A percentile compares a stretch with the other conserved stretches of the same genome.
Conservation (phyloP, 2,329 filamentous ascomycete genomes). For the Pseudofabraea citricarpa region DNA sequence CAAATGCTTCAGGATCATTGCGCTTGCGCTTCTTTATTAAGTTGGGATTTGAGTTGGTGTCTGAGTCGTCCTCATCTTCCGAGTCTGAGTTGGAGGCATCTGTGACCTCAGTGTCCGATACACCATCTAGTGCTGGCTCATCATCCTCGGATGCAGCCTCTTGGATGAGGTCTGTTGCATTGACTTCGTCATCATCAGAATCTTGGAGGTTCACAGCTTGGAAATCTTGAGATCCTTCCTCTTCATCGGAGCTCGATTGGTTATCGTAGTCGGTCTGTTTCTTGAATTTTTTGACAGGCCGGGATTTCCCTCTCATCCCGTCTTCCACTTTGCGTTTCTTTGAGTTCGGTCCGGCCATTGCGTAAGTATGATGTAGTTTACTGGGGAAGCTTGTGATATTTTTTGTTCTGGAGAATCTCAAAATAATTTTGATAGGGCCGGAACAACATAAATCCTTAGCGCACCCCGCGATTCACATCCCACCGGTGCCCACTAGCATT, state of each 20-base stretch:
- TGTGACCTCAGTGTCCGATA: constrained; percentile 27
- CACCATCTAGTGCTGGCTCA: constrained; percentile 14
- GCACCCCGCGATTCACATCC: constrained; percentile 2
- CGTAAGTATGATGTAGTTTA: constrained; percentile 7
- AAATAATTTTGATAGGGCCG: neutral
- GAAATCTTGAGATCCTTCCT: constrained; percentile 35
- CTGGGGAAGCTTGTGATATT: constrained; percentile 2
- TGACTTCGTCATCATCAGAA: constrained; percentile 27
- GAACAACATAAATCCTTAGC: neutral
- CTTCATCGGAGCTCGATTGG: constrained; percentile 52
- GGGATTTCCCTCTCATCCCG: constrained; percentile 42
- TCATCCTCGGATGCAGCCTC: constrained; percentile 20
- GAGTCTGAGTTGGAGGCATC: constrained; percentile 32
- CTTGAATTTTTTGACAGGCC: constrained; percentile 53
- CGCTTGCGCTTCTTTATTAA: constrained; percentile 64
- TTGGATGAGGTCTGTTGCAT: constrained; percentile 22
- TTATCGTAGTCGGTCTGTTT: constrained; percentile 61
- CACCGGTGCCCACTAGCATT: neutral
- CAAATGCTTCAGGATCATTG: constrained; percentile 88
- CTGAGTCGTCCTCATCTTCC: constrained; percentile 31
- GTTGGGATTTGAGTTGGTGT: constrained; percentile 37
- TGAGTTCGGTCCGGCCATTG: constrained; percentile 26
- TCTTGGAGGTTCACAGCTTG: constrained; percentile 43
- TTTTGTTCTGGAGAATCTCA: neutral
- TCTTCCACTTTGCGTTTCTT: constrained; percentile 58